These are phyloP conservation scores for Sordaria brevicollis DNA, from an alignment of 495 filamentous ascomycete species.

Conservation along the genomic window DNA sequence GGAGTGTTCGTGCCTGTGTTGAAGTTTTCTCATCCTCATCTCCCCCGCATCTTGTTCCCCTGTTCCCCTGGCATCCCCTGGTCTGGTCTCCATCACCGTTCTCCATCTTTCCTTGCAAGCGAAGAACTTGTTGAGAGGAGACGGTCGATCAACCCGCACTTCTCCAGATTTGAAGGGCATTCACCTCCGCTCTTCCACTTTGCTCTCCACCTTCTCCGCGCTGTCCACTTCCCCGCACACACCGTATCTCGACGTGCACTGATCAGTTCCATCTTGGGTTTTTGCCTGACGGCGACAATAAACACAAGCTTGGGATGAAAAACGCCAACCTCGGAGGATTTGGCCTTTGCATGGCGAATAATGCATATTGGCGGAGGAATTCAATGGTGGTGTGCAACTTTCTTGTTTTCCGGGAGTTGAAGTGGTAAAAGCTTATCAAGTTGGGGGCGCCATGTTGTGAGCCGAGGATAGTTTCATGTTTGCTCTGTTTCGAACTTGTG, in stretches of 20 bases:
- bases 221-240: background rate
- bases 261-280: background rate
- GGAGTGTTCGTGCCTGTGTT: too few relatives aligned
- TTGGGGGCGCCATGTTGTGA: background rate
- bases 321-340: background rate
- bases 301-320: background rate
- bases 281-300: background rate
- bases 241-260: background rate
- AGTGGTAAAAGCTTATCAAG: background rate
- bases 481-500: background rate
- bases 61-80: background rate
- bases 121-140: background rate
- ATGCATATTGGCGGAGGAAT: background rate
- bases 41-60: background rate
- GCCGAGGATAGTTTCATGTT: background rate
- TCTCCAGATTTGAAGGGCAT: background rate
- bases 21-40: background rate
- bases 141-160: background rate
- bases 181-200: background rate
- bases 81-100: background rate
- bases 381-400: background rate
- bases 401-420: background rate
- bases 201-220: background rate
- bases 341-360: background rate
- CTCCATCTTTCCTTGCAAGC: background rate